These are phyloP conservation scores for Suhomyces kunorum DNA, from an alignment of 1,139 yeast genomes.

Conservation along the genomic window DNA sequence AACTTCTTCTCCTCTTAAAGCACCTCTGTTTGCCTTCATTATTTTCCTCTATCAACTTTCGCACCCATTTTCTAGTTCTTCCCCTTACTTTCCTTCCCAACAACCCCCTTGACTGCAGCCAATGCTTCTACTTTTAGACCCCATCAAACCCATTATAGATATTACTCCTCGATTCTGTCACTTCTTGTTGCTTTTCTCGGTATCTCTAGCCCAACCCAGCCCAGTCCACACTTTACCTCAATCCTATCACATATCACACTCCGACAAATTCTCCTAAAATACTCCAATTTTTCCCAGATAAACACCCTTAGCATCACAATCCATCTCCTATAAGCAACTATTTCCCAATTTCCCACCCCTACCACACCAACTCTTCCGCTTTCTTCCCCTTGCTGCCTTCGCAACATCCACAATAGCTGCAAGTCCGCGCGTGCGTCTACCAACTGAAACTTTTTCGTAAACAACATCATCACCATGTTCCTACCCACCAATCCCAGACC, in stretches of 20 bases:
- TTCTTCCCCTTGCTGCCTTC: background rate
- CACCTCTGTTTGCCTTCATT: too few relatives aligned
- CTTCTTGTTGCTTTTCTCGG: too few relatives aligned
- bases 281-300: background rate
- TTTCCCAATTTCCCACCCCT: background rate
- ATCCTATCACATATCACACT: background rate
- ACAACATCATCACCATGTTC: conserved; percentile 43
- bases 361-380: background rate
- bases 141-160: too few relatives aligned
- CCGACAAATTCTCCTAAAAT: background rate
- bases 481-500: conserved; percentile 27
- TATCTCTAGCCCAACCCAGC: too few relatives aligned
- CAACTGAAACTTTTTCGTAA: conserved; percentile 14
- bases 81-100: too few relatives aligned
- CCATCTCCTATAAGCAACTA: background rate
- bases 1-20: too few relatives aligned
- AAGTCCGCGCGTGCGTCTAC: conserved; percentile 10
- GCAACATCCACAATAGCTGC: conserved; percentile 1
- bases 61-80: too few relatives aligned
- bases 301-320: background rate
- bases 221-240: too few relatives aligned
- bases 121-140: too few relatives aligned
- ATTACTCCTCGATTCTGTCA: too few relatives aligned
- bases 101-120: too few relatives aligned
- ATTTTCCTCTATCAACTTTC: too few relatives aligned